Conservation (phyloP, 768 basidiomycete species). For the Leucosporidium yakuticum region DNA sequence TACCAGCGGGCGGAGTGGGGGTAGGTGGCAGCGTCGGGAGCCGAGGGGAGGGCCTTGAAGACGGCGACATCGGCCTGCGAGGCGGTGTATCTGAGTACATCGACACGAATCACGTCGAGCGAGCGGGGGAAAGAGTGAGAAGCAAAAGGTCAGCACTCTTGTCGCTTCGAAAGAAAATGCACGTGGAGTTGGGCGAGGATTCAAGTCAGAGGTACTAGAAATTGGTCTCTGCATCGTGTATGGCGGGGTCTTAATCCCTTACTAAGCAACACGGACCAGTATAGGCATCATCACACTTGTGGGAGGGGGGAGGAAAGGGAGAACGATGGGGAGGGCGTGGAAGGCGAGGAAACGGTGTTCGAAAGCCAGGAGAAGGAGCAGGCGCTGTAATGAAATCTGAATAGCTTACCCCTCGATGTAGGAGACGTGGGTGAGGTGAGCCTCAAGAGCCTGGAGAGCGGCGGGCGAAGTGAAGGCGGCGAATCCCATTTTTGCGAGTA, state of each 20-base stretch:
- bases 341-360: no score
- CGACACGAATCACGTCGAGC: not conserved
- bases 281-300: conserved; percentile 56
- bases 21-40: conserved; percentile 59
- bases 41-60: conserved; percentile 68
- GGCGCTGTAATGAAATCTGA: conserved; percentile 1
- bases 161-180: conserved; percentile 8
- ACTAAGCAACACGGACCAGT: conserved; percentile 97
- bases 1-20: conserved; percentile 87
- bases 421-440: conserved; percentile 77
- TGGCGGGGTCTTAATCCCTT: conserved; percentile 78
- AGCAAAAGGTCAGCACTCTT: not conserved
- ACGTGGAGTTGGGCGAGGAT: not conserved
- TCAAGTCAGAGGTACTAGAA: conserved; percentile 65
- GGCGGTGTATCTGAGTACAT: conserved; percentile 63
- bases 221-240: conserved; percentile 60
- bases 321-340: no score
- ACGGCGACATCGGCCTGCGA: conserved; percentile 92
- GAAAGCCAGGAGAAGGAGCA: not conserved
- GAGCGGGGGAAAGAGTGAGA: not conserved
- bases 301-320: not conserved
- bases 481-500: conserved; percentile 25
- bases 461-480: conserved; percentile 30
- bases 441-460: conserved; percentile 44
- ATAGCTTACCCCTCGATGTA: conserved; percentile 82